These are phyloP conservation scores for Yarrowia sp. DNA, from an alignment of 805 yeast species.

Conservation along the genomic window DNA sequence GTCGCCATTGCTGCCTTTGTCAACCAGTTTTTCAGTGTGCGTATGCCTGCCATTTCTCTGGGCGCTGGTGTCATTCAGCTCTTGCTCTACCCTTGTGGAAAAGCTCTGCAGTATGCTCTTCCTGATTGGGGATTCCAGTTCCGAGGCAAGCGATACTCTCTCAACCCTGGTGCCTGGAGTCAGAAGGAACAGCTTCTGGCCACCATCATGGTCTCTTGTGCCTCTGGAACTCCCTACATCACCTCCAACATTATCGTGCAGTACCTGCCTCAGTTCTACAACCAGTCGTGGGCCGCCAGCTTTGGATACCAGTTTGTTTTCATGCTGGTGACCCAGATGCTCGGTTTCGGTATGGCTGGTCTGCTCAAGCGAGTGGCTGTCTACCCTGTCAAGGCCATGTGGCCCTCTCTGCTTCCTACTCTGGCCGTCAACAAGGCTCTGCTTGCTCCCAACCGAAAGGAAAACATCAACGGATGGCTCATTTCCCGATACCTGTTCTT, in stretches of 20 bases:
- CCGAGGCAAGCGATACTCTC: slow-evolving; percentile 43
- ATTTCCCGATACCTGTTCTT: slow-evolving; percentile 53
- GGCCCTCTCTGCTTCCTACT: slow-evolving; percentile 54
- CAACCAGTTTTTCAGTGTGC: slow-evolving; percentile 47
- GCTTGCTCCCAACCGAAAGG: slow-evolving; percentile 43
- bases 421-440: slow-evolving; percentile 51
- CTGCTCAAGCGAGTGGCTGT: slow-evolving; percentile 57
- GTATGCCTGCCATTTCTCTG: slow-evolving; percentile 51
- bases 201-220: slow-evolving; percentile 41
- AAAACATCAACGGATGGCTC: slow-evolving; percentile 58
- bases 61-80: slow-evolving; percentile 54
- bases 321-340: slow-evolving; percentile 54
- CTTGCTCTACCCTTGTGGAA: slow-evolving; percentile 58
- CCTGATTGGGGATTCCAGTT: slow-evolving; percentile 43
- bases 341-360: slow-evolving; percentile 70
- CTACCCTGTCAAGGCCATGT: slow-evolving; percentile 52
- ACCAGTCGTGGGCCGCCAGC: slow-evolving; percentile 36
- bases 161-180: slow-evolving; percentile 66
- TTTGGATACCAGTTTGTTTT: slow-evolving; percentile 58
- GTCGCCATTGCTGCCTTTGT: slow-evolving; percentile 53
- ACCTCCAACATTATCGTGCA: slow-evolving; percentile 31
- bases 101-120: slow-evolving; percentile 22
- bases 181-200: slow-evolving; percentile 66
- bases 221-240: slow-evolving; percentile 35
- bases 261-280: slow-evolving; percentile 38